Evolutionary conservation across 306 rosid genomes (phyloP), one percentile per base, ranked within the genome.

Genomic region (Rubus parviflorus): DNA sequence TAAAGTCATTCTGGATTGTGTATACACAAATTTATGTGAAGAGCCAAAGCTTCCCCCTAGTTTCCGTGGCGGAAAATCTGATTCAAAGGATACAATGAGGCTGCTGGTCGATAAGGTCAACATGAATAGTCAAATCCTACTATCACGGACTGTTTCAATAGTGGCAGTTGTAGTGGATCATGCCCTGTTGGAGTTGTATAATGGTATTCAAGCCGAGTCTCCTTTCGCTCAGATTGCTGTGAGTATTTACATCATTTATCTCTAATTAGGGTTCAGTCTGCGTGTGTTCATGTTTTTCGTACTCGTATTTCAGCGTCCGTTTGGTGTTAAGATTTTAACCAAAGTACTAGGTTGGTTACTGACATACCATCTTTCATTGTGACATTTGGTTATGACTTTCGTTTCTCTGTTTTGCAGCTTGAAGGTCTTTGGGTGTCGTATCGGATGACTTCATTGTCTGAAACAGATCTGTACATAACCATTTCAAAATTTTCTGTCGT

Each of bases 401-500:
- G 51, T 83, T 80, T 79, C 68, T 54, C 62, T 70, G 30, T 72
- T 76, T 83, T 86, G 83, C 96, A 95, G 99, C 75, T 95, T 51
- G 97, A 92, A 89, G 97, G 96, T 67, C 94, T 95, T 74, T 95
- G 99, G 99, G 97, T 90, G 75, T 89, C 91, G 9, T 92, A 92
- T 80, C 92, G 99, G 15, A 92, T 86, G 99, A 95, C 99, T 43
- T 92, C 99, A 68, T 87, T 83, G 79, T 89, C 92, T 38, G 99
- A 95, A 80, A 88, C 81, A 58, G 99, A 95, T 79, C 92, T 95
- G 75, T 90, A 91, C 74, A 83, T 95, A 73, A 95, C 99, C 20
- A 89, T 95, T 82, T 97, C 97, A 23, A 92, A 87, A 73, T 95
- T 95, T 79, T 89, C 97, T 49, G 70, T 95, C 46, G 86, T 95